Conservation (phyloP, 2,329 filamentous ascomycete genomes). For the Trichoderma koningii region DNA sequence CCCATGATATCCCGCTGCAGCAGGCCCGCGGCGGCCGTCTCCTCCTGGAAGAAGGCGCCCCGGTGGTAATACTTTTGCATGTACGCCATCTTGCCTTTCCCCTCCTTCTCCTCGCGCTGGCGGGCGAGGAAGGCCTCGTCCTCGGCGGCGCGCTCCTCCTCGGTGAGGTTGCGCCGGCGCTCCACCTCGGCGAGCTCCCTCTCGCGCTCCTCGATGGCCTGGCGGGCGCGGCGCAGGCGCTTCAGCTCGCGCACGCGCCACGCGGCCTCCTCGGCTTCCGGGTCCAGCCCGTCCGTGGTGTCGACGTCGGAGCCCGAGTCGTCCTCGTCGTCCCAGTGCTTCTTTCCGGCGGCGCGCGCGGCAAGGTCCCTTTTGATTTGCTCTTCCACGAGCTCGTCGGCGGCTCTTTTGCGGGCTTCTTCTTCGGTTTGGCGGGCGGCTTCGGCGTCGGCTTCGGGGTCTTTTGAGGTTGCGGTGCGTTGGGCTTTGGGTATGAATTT, state of each 20-base stretch:
- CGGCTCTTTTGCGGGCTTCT: conserved; percentile 66
- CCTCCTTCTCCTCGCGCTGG: conserved; percentile 78
- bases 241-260: conserved; percentile 93
- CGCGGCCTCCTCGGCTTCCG: conserved; percentile 83
- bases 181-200: conserved; percentile 87
- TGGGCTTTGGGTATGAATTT: conserved; percentile 65
- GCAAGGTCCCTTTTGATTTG: conserved; percentile 82
- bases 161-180: conserved; percentile 79
- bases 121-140: conserved; percentile 75
- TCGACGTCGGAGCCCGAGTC: conserved; percentile 75
- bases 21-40: conserved; percentile 72
- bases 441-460: conserved; percentile 41
- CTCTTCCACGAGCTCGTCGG: conserved; percentile 81
- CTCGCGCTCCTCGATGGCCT: conserved; percentile 81
- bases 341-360: conserved; percentile 72
- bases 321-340: conserved; percentile 83
- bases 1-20: conserved; percentile 85
- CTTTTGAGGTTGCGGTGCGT: conserved; percentile 42
- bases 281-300: conserved; percentile 84
- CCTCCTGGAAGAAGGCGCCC: conserved; percentile 91
- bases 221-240: conserved; percentile 82
- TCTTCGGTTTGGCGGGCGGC: conserved; percentile 52
- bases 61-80: conserved; percentile 98
- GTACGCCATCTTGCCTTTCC: conserved; percentile 78
- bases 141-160: conserved; percentile 82